A percentile compares a stretch with the other conserved stretches of the same genome.
These are phyloP conservation scores for Neoscytalidium dimidiatum DNA, from an alignment of 2,329 filamentous ascomycete genomes.

Conservation along the genomic window DNA sequence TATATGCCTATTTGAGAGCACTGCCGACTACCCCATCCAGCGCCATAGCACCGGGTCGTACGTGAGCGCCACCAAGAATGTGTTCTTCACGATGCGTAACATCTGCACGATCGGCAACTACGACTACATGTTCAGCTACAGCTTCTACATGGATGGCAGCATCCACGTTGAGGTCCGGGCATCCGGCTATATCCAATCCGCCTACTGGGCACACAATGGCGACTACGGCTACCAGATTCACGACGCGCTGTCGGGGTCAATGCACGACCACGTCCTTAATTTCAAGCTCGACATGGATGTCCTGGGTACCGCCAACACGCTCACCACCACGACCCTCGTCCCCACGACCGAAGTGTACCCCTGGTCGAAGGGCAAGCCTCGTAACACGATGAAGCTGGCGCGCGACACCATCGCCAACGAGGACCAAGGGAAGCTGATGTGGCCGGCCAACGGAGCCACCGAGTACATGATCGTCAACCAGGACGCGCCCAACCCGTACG, in stretches of 20 bases:
- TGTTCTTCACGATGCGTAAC: slow-evolving; percentile 46
- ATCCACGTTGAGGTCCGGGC: slow-evolving; percentile 30
- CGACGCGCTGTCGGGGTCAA: slow-evolving; percentile 36
- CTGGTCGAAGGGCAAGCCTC: slow-evolving; percentile 50
- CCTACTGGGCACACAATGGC: slow-evolving; percentile 29
- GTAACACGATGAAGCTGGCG: slow-evolving; percentile 56
- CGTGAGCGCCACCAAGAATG: slow-evolving; percentile 35
- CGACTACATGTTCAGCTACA: slow-evolving; percentile 32
- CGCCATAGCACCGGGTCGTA: slow-evolving; percentile 32
- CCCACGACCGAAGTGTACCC: slow-evolving; percentile 41
- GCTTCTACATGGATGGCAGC: slow-evolving; percentile 31
- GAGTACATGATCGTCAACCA: slow-evolving; percentile 56
- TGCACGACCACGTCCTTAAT: slow-evolving; percentile 43
- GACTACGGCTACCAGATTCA: slow-evolving; percentile 44
- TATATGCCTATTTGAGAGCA: slow-evolving; percentile 47
- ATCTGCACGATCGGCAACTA: slow-evolving; percentile 48
- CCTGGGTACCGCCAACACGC: slow-evolving; percentile 37
- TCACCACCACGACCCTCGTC: slow-evolving; percentile 35
- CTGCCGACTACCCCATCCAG: slow-evolving; percentile 33
- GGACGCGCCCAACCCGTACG: slow-evolving; percentile 50
- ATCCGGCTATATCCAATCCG: slow-evolving; percentile 32
- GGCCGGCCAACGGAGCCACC: slow-evolving; percentile 50
- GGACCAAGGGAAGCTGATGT: slow-evolving; percentile 45
- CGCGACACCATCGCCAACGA: slow-evolving; percentile 42
- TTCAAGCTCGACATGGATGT: slow-evolving; percentile 47